Percentiles rank a stretch among this genome's conserved stretches.
Conservation (phyloP, 441 rosid species). For the Erodium texanum region DNA sequence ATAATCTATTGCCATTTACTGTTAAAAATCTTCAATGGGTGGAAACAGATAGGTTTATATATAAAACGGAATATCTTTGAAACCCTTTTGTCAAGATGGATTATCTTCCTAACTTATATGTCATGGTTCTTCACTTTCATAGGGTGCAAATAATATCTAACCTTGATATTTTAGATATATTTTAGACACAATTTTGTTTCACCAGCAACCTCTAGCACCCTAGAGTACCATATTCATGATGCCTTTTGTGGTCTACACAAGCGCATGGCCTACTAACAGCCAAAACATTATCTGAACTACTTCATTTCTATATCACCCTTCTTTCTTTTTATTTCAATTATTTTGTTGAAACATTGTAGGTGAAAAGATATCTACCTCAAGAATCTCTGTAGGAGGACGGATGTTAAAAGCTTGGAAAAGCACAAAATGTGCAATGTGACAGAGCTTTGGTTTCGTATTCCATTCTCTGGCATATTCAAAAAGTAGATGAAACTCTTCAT, state of each 20-base stretch:
- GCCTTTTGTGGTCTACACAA: background rate
- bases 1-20: no score
- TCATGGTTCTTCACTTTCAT: no score
- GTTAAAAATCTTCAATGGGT: no score
- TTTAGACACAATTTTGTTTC: background rate
- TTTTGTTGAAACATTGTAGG: background rate
- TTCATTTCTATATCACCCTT: background rate
- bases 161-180: no score
- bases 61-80: no score
- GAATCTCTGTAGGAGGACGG: conserved; percentile 66
- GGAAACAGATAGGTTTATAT: no score
- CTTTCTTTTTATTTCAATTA: background rate
- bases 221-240: background rate
- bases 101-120: no score
- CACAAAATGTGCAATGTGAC: conserved; percentile 79
- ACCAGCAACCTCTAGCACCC: background rate
- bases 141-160: no score
- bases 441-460: conserved; percentile 86
- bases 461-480: conserved; percentile 84
- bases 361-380: conserved; percentile 44
- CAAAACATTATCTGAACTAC: background rate
- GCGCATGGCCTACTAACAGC: background rate
- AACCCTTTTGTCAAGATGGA: no score
- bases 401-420: conserved; percentile 61
- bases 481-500: conserved; percentile 61